Base-by-base conservation (phyloP, 2,329 filamentous ascomycete species). In the Pyrenophora seminiperda region DNA sequence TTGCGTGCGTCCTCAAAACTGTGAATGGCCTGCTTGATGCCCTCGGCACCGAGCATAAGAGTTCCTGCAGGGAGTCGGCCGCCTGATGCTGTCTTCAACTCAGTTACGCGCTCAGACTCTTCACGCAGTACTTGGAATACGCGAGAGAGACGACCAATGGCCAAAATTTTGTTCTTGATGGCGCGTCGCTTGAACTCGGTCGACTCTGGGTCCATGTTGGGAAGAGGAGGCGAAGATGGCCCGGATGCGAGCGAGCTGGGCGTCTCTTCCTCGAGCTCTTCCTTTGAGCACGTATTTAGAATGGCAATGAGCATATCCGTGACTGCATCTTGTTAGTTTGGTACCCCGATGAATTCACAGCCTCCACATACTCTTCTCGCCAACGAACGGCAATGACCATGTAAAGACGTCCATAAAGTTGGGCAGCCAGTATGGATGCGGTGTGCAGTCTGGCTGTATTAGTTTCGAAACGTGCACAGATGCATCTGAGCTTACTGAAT, bases 401-500 rank as follows among this genome's bases (percentile, higher is more conserved):
- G 94, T 99, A 73, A 99, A 99, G 57, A 99, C 94, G 70, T 99
- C 94, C 94, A 99, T 99, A 73, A 99, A 99, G 79, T 99, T 99
- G 47, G 94, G 94, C 40, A 99, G 84, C 94, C 94, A 99, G 81
- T 99, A 99, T 5, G 94, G 94, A 74, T 99, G 94, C 27, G 94
- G 94, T 17, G 94, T 97, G 83, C 93, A 99, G 81, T 99, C 73
- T 75, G 42, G 13, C 4, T 7, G 3, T 5, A 49, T 70, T 45
- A 70, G 56, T 32, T 13, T 24, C 9, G 14, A 31, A 33, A 22
- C 20, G n/a, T 18, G 20, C 15, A 9, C 6, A 4, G n/a, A n/a
- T 10, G 3, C 20, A 13, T 10, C 17, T 17, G 29, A 10, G 62
- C 71, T 54, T 64, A 73, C 69, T 99, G 80, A 99, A 99, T 76